Base-by-base conservation (phyloP, 1,284 basidiomycete species). In the Cystobasidium sp. region DNA sequence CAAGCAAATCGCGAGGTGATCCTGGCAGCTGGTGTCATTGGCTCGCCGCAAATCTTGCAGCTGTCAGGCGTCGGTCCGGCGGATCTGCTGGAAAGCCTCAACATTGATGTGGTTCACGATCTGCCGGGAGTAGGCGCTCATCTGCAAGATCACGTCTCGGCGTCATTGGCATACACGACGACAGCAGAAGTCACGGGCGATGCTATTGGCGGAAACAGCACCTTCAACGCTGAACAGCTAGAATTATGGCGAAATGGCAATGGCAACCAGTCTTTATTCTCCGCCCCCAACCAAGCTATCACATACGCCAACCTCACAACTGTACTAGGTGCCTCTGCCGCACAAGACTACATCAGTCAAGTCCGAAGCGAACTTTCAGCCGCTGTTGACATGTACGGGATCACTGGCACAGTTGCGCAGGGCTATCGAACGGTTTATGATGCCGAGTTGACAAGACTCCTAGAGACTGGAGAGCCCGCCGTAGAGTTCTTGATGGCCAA, bases 11-110 rank as follows among this genome's bases (percentile, higher is more conserved):
- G 85, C 76, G 88, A 89, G 78, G 87, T 89, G 46, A 85, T 90
- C 62, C 79, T 90, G n/a, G 83, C 85, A 18, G 88, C 86, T 41
- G 90, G 90, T 41, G 67, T 78, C 79, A 68, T 78, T 82, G 71
- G 81, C 77, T 77, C 78, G 6, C 79, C 79, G 39, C 78, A 75
- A 62, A 39, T 91, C 20, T 84, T 92, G 52, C 86, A 89, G 85
- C 83, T 88, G 9, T 90, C 88, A 73, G 91, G 91, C 75, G 86
- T 93, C 70, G 91, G 90, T 0, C 89, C 90, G 3, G 81, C 80
- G 66, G 86, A 86, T 63, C 85, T 88, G 2, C 82, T 92, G 53
- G 77, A 84, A 31, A 80, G 80, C 7, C 85, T 87, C 37, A 86
- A 86, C 59, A 86, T 92, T 74, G 74, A 81, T 9, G 80, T 82